These are phyloP conservation scores for Periglandula ipomoeae DNA, from an alignment of 2,329 filamentous ascomycete genomes.

Conservation along the genomic window DNA sequence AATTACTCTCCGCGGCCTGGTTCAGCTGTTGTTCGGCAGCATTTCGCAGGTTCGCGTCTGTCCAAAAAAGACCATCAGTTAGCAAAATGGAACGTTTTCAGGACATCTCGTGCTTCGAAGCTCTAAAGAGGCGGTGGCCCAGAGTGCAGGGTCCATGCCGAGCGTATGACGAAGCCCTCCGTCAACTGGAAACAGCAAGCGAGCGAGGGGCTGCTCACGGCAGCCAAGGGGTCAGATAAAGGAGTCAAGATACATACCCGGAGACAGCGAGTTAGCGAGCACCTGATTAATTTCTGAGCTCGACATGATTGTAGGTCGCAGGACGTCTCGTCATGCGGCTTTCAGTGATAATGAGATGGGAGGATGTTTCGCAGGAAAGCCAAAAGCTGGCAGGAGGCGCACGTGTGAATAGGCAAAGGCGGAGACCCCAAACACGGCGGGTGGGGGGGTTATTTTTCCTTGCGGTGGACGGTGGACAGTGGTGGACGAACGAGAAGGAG, in stretches of 20 bases:
- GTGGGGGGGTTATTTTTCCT: constrained; percentile 5
- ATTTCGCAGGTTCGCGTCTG: constrained; percentile 84
- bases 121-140: neutral
- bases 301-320: constrained; percentile 45
- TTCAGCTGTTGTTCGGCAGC: constrained; percentile 89
- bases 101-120: neutral
- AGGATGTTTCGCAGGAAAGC: constrained; percentile 5
- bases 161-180: constrained; percentile 1
- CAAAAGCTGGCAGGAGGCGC: constrained; percentile 6
- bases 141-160: neutral
- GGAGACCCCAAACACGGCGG: constrained; percentile 8
- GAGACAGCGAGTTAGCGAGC: constrained; percentile 90
- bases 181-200: neutral
- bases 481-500: neutral
- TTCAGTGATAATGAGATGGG: constrained; percentile 13
- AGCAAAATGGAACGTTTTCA: neutral
- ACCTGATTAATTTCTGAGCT: constrained; percentile 94
- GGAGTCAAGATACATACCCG: constrained; percentile 53
- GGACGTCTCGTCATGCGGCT: constrained; percentile 28
- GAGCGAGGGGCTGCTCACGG: neutral
- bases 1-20: constrained; percentile 89
- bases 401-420: constrained; percentile 10
- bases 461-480: neutral
- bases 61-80: constrained; percentile 12
- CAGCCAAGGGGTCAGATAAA: constrained; percentile 5